Evolutionary conservation across 2,329 filamentous ascomycete species (phyloP), one percentile per base, ranked within the genome.

Genomic region (Arthrocladium fulminans): DNA sequence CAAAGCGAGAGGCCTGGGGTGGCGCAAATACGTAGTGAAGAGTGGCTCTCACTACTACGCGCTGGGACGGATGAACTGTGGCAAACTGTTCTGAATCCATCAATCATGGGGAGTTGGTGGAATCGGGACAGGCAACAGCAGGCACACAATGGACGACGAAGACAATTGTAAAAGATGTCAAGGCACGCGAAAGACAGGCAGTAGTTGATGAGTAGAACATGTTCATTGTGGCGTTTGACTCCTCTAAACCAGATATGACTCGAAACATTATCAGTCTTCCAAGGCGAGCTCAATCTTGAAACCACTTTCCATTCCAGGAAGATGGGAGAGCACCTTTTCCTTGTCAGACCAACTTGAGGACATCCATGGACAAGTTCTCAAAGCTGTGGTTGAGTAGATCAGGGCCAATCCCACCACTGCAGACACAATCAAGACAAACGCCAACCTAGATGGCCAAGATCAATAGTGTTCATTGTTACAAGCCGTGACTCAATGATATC

Each of bases 381-480:
- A 45, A 37, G 5, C 13, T 45, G 29, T 45, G 30, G 30, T 27
- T 45, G 29, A 45, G 30, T 22, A 23, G n/a, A 12, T 24, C 19
- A 45, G 30, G 43, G 17, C 43, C 43, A 45, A 37, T 37, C 43
- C 29, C 17, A 37, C 29, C 29, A 23, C 37, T 20, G 30, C 30
- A 20, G 23, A 24, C 12, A 15, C 15, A 37, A n/a, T 13, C 27
- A 45, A 45, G 13, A 35, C 43, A 45, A 45, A 35, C n/a, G 20
- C 43, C 29, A 45, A 35, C 6, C 19, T 12, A 15, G 15, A 17
- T 5, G 5, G 22, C n/a, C 17, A 23, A 32, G 6, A n/a, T 24
- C 29, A 45, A 45, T 35, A 23, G 29, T 37, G 24, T 45, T 45
- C 43, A 35, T 45, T 37, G 43, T 45, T 37, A 25, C 30, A 37